Conservation (phyloP, 108 stramenopile species). For the Cyclotella distinguenda region DNA sequence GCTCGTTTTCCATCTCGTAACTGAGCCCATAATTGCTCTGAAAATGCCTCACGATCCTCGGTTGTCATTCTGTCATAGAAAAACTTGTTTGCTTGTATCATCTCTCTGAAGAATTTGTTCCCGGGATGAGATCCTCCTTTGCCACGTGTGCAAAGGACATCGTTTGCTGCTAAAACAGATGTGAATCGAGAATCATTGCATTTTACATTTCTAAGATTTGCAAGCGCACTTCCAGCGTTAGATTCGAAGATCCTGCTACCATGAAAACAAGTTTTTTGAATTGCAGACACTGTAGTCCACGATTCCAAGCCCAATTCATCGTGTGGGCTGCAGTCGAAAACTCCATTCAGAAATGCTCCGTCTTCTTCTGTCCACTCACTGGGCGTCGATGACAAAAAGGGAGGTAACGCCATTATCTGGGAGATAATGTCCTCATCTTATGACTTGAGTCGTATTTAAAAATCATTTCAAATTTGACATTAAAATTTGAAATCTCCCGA, state of each 20-base stretch:
- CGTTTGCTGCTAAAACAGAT: background rate
- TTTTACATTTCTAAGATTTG: no score
- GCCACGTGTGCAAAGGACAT: slow-evolving; percentile 2
- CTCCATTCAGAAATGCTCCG: slow-evolving; percentile 6
- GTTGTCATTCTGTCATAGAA: background rate
- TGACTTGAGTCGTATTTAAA: background rate
- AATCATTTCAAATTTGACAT: background rate
- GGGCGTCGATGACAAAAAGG: background rate
- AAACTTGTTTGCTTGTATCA: background rate
- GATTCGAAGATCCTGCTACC: no score
- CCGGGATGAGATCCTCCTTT: slow-evolving; percentile 1
- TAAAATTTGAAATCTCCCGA: background rate
- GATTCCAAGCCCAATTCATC: background rate
- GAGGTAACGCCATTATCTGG: background rate
- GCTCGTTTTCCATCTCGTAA: background rate
- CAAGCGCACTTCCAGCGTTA: background rate
- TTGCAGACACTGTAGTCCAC: background rate
- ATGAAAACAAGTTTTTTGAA: background rate
- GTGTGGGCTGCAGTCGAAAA: background rate
- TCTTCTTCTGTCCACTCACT: slow-evolving; percentile 9
- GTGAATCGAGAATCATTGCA: no score
- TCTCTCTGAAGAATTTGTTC: background rate
- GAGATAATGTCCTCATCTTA: background rate
- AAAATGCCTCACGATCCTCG: background rate
- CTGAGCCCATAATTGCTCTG: background rate